These are phyloP conservation scores for Penicillium thymicola DNA, from an alignment of 2,329 filamentous ascomycete genomes.

Conservation along the genomic window DNA sequence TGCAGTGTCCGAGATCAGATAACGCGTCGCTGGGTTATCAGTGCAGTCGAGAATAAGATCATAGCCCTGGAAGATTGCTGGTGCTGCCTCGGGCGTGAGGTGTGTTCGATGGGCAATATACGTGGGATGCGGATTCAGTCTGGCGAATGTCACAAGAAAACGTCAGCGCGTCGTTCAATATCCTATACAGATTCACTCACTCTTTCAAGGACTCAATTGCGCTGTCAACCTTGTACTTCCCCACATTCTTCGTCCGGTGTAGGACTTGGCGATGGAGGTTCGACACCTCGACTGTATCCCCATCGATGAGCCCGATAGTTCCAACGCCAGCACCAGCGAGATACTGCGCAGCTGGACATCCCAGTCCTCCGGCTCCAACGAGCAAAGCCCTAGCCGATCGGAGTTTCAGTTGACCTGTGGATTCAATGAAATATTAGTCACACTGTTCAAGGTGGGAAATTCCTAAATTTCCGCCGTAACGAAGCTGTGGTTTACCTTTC, in stretches of 20 bases:
- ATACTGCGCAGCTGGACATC: constrained; percentile 90
- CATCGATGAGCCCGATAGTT: constrained; percentile 78
- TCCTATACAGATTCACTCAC: constrained; percentile 38
- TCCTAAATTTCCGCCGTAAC: neutral
- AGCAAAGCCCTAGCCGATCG: constrained; percentile 70
- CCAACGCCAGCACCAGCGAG: constrained; percentile 86
- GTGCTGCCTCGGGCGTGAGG: constrained; percentile 66
- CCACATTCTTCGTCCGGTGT: constrained; percentile 68
- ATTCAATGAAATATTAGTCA: neutral
- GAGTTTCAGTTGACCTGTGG: constrained; percentile 69
- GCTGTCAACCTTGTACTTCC: constrained; percentile 77
- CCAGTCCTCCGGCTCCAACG: constrained; percentile 83
- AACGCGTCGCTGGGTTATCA: constrained; percentile 86
- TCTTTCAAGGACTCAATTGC: constrained; percentile 58
- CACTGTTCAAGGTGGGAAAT: neutral
- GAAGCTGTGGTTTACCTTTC: constrained; percentile 51
- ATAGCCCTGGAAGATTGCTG: constrained; percentile 64
- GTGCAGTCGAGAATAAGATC: constrained; percentile 92
- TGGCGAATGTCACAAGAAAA: constrained; percentile 31
- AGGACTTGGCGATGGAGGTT: constrained; percentile 92
- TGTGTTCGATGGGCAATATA: constrained; percentile 63
- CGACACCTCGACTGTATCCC: constrained; percentile 80
- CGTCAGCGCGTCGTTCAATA: constrained; percentile 7
- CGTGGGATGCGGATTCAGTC: constrained; percentile 68
- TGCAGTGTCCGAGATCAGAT: constrained; percentile 87